A percentile compares a stretch with the other conserved stretches of the same genome.
phyloP scores from a whole-genome alignment of 192 early-diverging fungal species.

The Spizellomyces punctatus region DNA sequence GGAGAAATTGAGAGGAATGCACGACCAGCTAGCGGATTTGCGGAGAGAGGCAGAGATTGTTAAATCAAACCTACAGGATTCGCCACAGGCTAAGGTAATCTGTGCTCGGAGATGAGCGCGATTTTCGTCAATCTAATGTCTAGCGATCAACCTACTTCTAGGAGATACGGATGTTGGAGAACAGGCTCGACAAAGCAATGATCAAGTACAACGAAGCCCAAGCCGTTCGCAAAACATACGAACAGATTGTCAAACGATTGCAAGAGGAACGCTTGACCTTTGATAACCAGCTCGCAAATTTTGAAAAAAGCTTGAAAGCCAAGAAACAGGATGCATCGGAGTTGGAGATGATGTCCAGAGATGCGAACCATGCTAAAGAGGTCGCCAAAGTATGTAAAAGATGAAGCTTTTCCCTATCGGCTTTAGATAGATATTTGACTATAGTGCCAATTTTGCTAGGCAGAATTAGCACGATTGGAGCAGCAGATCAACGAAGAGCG shows the following conservation, averaged over 20 bases:
- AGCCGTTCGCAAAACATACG: constrained; percentile 63
- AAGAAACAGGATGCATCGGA: constrained; percentile 58
- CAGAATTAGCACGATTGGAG: constrained; percentile 58
- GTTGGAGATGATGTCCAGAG: constrained; percentile 61
- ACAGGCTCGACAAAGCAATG: constrained; percentile 62
- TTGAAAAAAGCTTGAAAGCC: constrained; percentile 58
- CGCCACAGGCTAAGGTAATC: constrained; percentile 53
- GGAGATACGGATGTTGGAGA: constrained; percentile 64
- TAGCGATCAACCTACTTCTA: constrained; percentile 15
- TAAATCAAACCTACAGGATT: constrained; percentile 49
- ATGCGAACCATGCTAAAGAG: constrained; percentile 67
- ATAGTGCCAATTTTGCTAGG: constrained; percentile 31
- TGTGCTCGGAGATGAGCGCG: not conserved
- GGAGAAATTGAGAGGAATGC: constrained; percentile 41
- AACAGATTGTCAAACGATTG: constrained; percentile 59
- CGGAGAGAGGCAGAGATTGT: constrained; percentile 50
- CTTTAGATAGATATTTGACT: constrained; percentile 29
- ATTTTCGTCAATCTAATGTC: not conserved
- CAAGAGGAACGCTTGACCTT: constrained; percentile 66
- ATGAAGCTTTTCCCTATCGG: not conserved
- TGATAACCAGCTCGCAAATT: constrained; percentile 61
- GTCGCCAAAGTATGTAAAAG: constrained; percentile 46
- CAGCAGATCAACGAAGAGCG: constrained; percentile 65
- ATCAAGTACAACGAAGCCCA: constrained; percentile 72
- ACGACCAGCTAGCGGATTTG: constrained; percentile 54